These are phyloP conservation scores for Pezicula carpinea DNA, from an alignment of 2,329 filamentous ascomycete species.

Conservation along the genomic window DNA sequence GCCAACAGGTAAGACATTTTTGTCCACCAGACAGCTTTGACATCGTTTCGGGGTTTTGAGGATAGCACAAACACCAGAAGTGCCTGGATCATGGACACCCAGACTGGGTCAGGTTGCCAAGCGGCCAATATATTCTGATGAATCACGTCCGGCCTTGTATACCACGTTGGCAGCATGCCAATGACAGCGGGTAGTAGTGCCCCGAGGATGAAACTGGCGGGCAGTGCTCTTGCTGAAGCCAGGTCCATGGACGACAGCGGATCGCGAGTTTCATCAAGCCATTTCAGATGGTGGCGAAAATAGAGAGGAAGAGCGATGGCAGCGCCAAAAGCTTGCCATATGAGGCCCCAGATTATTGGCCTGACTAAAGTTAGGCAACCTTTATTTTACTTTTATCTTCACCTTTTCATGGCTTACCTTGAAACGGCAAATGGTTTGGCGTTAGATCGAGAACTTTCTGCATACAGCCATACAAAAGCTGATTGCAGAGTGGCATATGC, in stretches of 20 bases:
- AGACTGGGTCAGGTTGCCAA: conserved; percentile 23
- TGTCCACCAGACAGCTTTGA: too few species aligned
- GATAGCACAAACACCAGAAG: conserved; percentile 1
- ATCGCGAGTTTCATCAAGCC: conserved; percentile 10
- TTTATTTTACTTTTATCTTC: too few species aligned
- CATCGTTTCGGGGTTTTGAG: too few species aligned
- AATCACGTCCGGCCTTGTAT: conserved; percentile 9
- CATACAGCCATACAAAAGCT: conserved; percentile 25
- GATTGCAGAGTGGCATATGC: conserved; percentile 22
- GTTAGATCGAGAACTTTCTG: conserved; percentile 18
- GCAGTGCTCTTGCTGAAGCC: too few species aligned
- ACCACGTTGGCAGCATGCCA: conserved; percentile 22
- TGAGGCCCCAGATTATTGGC: conserved; percentile 18
- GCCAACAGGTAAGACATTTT: too few species aligned
- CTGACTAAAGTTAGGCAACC: conserved; percentile 14
- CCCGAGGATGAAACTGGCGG: conserved; percentile 21
- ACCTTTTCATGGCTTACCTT: conserved; percentile 9
- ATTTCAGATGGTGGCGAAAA: conserved; percentile 19
- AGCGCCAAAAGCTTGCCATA: conserved; percentile 23
- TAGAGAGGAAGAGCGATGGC: conserved; percentile 24
- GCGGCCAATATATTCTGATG: conserved; percentile 22
- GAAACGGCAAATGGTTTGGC: conserved; percentile 18
- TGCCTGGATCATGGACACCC: conserved; percentile 11
- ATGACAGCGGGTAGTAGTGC: conserved; percentile 19
- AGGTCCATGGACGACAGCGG: too few species aligned